These are phyloP conservation scores for Fusarium sororula DNA, from an alignment of 2,329 filamentous ascomycete species.

Conservation along the genomic window DNA sequence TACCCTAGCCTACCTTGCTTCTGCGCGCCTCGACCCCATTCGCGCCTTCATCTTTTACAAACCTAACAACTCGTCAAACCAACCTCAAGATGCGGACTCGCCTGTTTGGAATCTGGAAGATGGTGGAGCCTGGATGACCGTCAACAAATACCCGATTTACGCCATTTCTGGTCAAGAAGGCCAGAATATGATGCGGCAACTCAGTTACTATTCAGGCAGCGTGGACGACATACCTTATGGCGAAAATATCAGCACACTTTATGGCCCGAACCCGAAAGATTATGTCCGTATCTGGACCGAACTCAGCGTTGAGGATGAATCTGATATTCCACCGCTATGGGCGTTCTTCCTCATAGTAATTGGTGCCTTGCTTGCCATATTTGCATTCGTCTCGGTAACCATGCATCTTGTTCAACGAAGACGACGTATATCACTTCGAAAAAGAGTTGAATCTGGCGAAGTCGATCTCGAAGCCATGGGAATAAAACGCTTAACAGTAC, in stretches of 20 bases:
- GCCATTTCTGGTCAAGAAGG: conserved; percentile 78
- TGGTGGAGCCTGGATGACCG: conserved; percentile 73
- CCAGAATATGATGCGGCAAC: conserved; percentile 72
- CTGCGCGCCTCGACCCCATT: conserved; percentile 66
- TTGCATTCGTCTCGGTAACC: conserved; percentile 70
- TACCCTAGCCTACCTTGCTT: conserved; percentile 74
- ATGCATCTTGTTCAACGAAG: conserved; percentile 83
- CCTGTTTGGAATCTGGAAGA: conserved; percentile 76
- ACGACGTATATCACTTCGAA: conserved; percentile 72
- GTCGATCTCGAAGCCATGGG: conserved; percentile 88
- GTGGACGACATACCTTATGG: conserved; percentile 69
- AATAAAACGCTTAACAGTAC: conserved; percentile 83
- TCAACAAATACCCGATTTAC: conserved; percentile 83
- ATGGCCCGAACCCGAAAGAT: conserved; percentile 64
- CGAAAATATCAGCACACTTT: conserved; percentile 62
- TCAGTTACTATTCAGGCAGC: conserved; percentile 81
- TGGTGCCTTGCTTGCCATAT: conserved; percentile 74
- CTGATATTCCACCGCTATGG: conserved; percentile 78
- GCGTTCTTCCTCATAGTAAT: conserved; percentile 78
- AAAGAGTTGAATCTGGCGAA: conserved; percentile 78
- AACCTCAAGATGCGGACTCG: conserved; percentile 73
- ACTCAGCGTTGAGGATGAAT: conserved; percentile 57
- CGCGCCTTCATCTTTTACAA: conserved; percentile 72
- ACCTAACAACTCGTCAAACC: conserved; percentile 62
- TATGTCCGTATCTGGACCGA: conserved; percentile 70